Base-by-base conservation (phyloP, 139 green algal species). In the Dunaliella primolecta region DNA sequence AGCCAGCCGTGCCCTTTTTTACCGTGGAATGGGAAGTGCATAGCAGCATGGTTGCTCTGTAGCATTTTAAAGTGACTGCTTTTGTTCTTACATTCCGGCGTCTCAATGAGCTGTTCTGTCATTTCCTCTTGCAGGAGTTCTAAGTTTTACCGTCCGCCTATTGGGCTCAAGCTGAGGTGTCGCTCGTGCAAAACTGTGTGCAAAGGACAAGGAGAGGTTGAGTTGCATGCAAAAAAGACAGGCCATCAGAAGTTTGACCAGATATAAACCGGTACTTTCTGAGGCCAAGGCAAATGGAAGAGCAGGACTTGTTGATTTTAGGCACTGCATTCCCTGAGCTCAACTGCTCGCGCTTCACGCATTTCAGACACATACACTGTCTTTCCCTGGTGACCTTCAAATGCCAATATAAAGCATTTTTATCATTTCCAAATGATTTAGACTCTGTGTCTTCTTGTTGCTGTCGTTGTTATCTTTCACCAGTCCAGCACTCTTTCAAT, bases 221-320 rank as follows among this genome's bases (percentile, higher is more conserved):
- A 35, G n/a, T 2, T 55, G 82, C 88, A 88, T 64, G 84, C 87
- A 33, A 34, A 82, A 32, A 36, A 36, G 0, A 88, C 87, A 0
- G 87, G 87, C 0, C 87, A 90, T 74, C 30, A 36, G 1, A 84
- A 74, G n/a, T 90, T 84, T 34, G 75, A 57, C 11, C 38, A 88
- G 36, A n/a, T 84, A 23, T 38, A 38, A 64, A n/a, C n/a, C n/a
- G n/a, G n/a, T n/a, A n/a, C n/a, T n/a, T n/a, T n/a, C n/a, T n/a
- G n/a, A n/a, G n/a, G n/a, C n/a, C n/a, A n/a, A n/a, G n/a, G n/a
- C n/a, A n/a, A n/a, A n/a, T n/a, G n/a, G n/a, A n/a, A n/a, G n/a
- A n/a, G n/a, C n/a, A n/a, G n/a, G n/a, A n/a, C n/a, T n/a, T n/a
- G n/a, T n/a, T n/a, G n/a, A n/a, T n/a, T n/a, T n/a, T 64, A 15